Percentiles rank a stretch among this genome's conserved stretches.
These are phyloP conservation scores for Aphanomyces invadans DNA, from an alignment of 352 stramenopile genomes.

Conservation along the genomic window DNA sequence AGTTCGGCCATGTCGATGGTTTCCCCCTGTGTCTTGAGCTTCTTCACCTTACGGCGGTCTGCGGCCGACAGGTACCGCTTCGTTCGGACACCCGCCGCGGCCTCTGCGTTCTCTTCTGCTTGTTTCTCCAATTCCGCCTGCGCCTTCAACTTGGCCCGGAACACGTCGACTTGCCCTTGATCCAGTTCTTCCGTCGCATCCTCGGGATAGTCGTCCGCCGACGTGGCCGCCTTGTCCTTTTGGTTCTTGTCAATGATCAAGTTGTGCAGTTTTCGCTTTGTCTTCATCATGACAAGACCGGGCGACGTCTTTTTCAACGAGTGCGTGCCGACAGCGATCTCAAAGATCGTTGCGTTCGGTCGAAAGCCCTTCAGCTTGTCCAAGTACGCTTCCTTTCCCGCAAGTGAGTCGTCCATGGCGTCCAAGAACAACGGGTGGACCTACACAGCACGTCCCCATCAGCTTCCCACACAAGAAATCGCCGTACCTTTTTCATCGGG, in stretches of 20 bases:
- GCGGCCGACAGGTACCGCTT: conserved; percentile 23
- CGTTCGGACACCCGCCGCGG: background rate
- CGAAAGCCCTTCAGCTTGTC: conserved; percentile 88
- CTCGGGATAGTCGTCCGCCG: conserved; percentile 21
- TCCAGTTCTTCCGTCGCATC: background rate
- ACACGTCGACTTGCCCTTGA: conserved; percentile 22
- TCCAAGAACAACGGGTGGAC: conserved; percentile 88
- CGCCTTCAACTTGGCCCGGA: conserved; percentile 8
- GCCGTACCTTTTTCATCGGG: conserved; percentile 54
- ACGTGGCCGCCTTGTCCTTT: conserved; percentile 34
- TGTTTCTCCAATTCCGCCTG: background rate
- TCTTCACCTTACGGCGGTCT: conserved; percentile 20
- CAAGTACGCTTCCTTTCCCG: conserved; percentile 89
- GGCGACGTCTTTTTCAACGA: conserved; percentile 70
- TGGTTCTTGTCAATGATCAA: conserved; percentile 76
- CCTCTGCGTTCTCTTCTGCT: background rate
- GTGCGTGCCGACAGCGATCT: conserved; percentile 83
- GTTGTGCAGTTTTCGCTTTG: conserved; percentile 76
- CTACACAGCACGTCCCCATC: background rate
- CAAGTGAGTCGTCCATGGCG: conserved; percentile 57
- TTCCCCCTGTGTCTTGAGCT: conserved; percentile 15
- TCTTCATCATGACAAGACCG: conserved; percentile 77
- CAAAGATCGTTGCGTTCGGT: conserved; percentile 94
- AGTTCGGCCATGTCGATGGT: conserved; percentile 13
- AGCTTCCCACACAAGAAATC: background rate